Base-by-base conservation (phyloP, 768 basidiomycete species). In the Russula vinacea region DNA sequence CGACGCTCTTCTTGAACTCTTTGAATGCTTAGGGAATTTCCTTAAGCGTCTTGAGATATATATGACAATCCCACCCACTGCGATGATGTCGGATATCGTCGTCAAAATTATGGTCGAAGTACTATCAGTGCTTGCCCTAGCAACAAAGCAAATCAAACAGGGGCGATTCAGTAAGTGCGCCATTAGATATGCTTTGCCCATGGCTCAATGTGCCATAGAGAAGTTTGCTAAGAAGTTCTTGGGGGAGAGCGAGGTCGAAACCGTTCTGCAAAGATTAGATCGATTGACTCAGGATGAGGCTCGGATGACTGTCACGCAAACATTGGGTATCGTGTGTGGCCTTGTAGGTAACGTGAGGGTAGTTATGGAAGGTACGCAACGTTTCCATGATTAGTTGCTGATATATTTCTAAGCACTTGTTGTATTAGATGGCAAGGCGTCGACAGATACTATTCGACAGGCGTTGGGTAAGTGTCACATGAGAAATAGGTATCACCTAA, bases 131-230 rank as follows among this genome's bases (percentile, higher is more conserved):
- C 49, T 50, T 50, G 24, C 45, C 45, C 45, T 47, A 11, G 52
- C 52, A 3, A 53, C 60, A 7, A 60, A 60, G 33, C 52, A 54
- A 10, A 47, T 61, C 8, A 44, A 61, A 8, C 39, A 62, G 11
- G 62, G 62, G 1, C 29, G 56, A 4, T 7, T 62, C 16, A 57
- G 62, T 62, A n/a, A 51, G 62, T 14, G 3, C 10, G 1, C 2
- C 1, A 9, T 32, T 17, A 14, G 1, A 0, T 11, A 3, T 29
- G 16, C 3, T 29, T n/a, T 40, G 0, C 17, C 2, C 14, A 10
- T 45, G 10, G n/a, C 61, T 50, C n/a, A 62, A 22, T 19, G 3
- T 56, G 3, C 4, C 13, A 7, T 3, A 56, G 50, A 42, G 40
- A 57, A 57, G 8, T 57, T 57, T 11, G 42, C 42, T 0, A 57